phyloP scores from a whole-genome alignment of 257 asterid genomes.

The Ligustrum vulgare region DNA sequence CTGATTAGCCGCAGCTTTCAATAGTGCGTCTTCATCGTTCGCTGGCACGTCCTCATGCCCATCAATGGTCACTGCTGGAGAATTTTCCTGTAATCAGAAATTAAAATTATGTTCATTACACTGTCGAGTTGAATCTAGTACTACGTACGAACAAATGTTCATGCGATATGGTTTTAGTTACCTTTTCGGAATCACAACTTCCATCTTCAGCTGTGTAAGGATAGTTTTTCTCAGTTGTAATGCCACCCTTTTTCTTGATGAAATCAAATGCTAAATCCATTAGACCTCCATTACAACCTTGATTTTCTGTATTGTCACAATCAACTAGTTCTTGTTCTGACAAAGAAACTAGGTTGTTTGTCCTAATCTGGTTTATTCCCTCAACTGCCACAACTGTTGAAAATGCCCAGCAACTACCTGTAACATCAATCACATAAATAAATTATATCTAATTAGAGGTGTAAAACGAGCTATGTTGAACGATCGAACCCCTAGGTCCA shows the following conservation, averaged over 20 bases:
- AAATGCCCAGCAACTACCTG: slow-evolving; percentile 98
- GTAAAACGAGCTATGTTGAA: not conserved
- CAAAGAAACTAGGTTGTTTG: slow-evolving; percentile 57
- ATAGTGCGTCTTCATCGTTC: slow-evolving; percentile 59
- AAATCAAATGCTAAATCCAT: slow-evolving; percentile 81
- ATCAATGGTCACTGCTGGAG: slow-evolving; percentile 63
- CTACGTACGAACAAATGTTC: too few species aligned
- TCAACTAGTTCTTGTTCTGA: slow-evolving; percentile 91
- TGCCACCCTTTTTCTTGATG: slow-evolving; percentile 68
- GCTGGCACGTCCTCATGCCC: slow-evolving; percentile 72
- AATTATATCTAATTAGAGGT: not conserved
- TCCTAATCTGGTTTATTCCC: slow-evolving; percentile 77
- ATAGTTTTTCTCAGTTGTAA: slow-evolving; percentile 64
- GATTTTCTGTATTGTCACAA: slow-evolving; percentile 62
- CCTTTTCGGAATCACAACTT: slow-evolving; percentile 58
- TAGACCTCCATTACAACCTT: slow-evolving; percentile 86
- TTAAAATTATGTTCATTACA: not conserved
- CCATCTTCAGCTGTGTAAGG: slow-evolving; percentile 75
- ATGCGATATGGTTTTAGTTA: slow-evolving; percentile 15
- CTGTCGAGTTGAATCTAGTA: not conserved
- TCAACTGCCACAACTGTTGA: slow-evolving; percentile 85
- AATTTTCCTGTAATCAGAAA: slow-evolving; percentile 30
- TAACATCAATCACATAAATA: not conserved
- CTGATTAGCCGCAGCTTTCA: slow-evolving; percentile 78
- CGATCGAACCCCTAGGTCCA: not conserved